Base-by-base conservation (phyloP, 78 protist genomes). In the Chrysochromulina parva region DNA sequence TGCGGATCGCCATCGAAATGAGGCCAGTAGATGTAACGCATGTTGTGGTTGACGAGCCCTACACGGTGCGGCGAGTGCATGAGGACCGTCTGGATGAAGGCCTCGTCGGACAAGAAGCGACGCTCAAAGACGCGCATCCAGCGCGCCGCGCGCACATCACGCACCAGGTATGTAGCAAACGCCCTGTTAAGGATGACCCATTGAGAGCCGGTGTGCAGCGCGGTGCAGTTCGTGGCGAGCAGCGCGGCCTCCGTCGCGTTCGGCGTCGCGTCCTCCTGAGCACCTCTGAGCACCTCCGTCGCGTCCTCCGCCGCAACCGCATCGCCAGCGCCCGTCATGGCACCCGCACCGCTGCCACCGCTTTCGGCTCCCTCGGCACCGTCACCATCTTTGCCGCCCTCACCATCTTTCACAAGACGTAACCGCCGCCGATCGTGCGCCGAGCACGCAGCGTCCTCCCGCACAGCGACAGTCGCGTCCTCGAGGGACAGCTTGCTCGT, bases 171-270 rank as follows among this genome's bases (percentile, higher is more conserved):
- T 28, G 2, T 9, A 62, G 16, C 1, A 62, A 78, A 53, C 24
- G 16, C 3, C 16, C 86, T n/a, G 17, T 78, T n/a, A 10, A 78
- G 62, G 19, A 78, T 11, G 6, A 53, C 86, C 86, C 86, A 78
- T 47, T 78, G 86, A 28, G 86, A 78, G 65, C 86, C 86, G 38
- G 82, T 74, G 82, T 48, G 22, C 82, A 74, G 55, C 62, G 22
- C 22, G 6, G 62, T 58, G 62, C 6, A 13, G 62, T 58, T 58
- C 22, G 62, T 11, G 62, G 6, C 62, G 11, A 13, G n/a, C 50
- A 28, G 38, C 38, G 78, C 71, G 26, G 71, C 71, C 71, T 65
- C 71, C 26, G 19, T 57, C 3, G 60, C 71, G 71, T 17, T 7
- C 71, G 7, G 71, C 71, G 11, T 7, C 71, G 71, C 71, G 26